Percentiles rank a stretch among this genome's conserved stretches.
phyloP scores from a whole-genome alignment of 2,329 filamentous ascomycete genomes.

The Aspergillus unguis region DNA sequence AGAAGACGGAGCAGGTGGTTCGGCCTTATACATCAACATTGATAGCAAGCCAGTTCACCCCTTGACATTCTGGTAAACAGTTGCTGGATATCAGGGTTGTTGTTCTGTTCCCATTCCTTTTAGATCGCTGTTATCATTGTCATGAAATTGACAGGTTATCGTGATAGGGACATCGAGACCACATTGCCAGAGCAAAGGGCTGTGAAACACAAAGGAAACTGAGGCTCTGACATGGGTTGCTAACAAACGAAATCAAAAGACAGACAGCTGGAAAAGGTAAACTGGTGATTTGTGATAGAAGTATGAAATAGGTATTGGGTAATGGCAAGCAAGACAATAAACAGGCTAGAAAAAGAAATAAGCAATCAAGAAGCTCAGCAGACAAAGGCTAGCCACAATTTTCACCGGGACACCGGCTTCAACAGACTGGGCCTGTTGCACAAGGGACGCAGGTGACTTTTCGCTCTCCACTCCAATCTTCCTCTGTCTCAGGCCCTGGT shows the following conservation, averaged over 20 bases:
- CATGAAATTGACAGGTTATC: conserved; percentile 16
- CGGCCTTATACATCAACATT: not conserved
- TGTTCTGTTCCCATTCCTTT: conserved; percentile 4
- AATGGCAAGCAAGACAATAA: conserved; percentile 18
- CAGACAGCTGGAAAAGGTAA: conserved; percentile 25
- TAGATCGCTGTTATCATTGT: conserved; percentile 17
- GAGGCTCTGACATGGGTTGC: conserved; percentile 21
- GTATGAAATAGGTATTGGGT: conserved; percentile 24
- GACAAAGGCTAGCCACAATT: conserved; percentile 76
- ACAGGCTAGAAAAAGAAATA: conserved; percentile 85
- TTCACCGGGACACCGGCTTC: conserved; percentile 79
- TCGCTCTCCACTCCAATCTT: conserved; percentile 61
- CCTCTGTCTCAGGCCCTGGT: conserved; percentile 73
- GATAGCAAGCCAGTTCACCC: not conserved
- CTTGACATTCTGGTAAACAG: too few species aligned
- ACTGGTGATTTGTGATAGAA: conserved; percentile 21
- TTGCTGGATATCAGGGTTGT: not conserved
- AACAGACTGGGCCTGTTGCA: conserved; percentile 53
- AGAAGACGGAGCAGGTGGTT: not conserved
- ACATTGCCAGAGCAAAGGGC: conserved; percentile 5
- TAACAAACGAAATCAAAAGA: conserved; percentile 22
- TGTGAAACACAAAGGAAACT: conserved; percentile 8
- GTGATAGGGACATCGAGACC: conserved; percentile 8
- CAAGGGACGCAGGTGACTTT: conserved; percentile 49
- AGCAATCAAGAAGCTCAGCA: conserved; percentile 87